Conservation (phyloP, 805 yeast genomes). For the Ogataea parapolymorpha region DNA sequence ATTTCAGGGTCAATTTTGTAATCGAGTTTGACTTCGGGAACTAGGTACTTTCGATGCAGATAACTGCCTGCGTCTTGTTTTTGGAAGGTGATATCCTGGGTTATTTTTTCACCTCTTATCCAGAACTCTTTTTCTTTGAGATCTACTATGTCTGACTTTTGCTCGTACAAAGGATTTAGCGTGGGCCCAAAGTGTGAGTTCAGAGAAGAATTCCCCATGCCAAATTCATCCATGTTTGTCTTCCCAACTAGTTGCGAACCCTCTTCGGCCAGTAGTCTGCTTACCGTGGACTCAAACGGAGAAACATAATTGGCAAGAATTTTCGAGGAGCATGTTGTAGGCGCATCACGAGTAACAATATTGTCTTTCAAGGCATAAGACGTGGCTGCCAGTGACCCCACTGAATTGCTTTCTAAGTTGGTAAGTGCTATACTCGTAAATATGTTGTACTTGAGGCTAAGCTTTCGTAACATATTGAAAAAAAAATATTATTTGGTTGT, state of each 20-base stretch:
- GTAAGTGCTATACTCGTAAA: slow-evolving; percentile 38
- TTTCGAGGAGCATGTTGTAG: slow-evolving; percentile 78
- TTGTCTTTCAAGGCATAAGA: slow-evolving; percentile 72
- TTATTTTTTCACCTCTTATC: slow-evolving; percentile 18
- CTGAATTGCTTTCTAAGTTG: slow-evolving; percentile 4
- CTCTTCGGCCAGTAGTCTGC: slow-evolving; percentile 44
- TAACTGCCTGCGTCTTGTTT: slow-evolving; percentile 27
- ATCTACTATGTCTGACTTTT: slow-evolving; percentile 20
- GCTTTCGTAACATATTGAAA: slow-evolving; percentile 6
- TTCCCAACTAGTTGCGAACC: slow-evolving; percentile 69
- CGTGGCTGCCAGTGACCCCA: slow-evolving; percentile 28
- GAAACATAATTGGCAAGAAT: slow-evolving; percentile 58
- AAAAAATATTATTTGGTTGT: not conserved
- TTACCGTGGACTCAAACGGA: slow-evolving; percentile 82
- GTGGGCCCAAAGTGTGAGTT: slow-evolving; percentile 57
- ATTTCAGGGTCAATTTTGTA: slow-evolving; percentile 22
- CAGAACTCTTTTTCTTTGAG: slow-evolving; percentile 25
- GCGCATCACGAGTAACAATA: slow-evolving; percentile 55
- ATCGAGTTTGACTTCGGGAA: slow-evolving; percentile 16
- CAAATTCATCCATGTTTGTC: slow-evolving; percentile 93
- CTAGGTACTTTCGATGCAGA: slow-evolving; percentile 13
- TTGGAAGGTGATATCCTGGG: slow-evolving; percentile 38
- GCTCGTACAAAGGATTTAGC: slow-evolving; percentile 43
- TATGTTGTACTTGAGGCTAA: slow-evolving; percentile 29
- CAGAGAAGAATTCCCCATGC: slow-evolving; percentile 83